Evolutionary conservation across 257 asterid species (phyloP).

Genomic region (Gentiana dahurica): DNA sequence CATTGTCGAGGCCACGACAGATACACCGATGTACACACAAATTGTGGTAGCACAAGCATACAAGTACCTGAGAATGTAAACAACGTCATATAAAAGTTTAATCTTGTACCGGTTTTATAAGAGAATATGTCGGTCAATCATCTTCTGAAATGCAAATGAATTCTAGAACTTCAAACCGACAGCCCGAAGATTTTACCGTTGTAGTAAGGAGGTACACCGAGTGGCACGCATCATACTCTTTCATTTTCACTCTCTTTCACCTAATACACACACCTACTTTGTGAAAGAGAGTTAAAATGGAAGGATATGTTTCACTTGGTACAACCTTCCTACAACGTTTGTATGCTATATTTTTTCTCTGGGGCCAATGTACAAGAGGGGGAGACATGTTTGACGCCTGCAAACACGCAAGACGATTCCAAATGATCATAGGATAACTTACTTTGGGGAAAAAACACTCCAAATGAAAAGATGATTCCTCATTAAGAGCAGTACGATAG

Average conservation of each 20-base stretch:
- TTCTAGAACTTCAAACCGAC: background rate
- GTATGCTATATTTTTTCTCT: background rate
- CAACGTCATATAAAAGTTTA: background rate
- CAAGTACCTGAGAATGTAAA: constrained; percentile 44
- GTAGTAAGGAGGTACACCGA: too few relatives aligned
- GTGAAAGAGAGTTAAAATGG: background rate
- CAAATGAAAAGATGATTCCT: constrained; percentile 84
- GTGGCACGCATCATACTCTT: too few relatives aligned
- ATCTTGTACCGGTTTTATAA: too few relatives aligned
- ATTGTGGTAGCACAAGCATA: constrained; percentile 72
- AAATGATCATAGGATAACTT: constrained; percentile 17
- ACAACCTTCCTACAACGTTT: too few relatives aligned
- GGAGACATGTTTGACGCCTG: background rate
- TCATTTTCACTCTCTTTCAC: too few relatives aligned
- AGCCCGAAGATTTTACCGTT: too few relatives aligned
- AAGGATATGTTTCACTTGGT: background rate
- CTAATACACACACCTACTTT: background rate
- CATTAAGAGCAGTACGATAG: constrained; percentile 60
- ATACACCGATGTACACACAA: constrained; percentile 55
- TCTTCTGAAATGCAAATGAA: background rate
- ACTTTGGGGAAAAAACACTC: constrained; percentile 98
- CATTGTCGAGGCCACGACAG: constrained; percentile 35
- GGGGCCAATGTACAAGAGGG: background rate
- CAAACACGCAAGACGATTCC: too few relatives aligned
- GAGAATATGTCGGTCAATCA: background rate